Evolutionary conservation across 1,284 basidiomycete species (phyloP), one percentile per base, ranked within the genome.

Genomic region (Rugosomyces carneus): DNA sequence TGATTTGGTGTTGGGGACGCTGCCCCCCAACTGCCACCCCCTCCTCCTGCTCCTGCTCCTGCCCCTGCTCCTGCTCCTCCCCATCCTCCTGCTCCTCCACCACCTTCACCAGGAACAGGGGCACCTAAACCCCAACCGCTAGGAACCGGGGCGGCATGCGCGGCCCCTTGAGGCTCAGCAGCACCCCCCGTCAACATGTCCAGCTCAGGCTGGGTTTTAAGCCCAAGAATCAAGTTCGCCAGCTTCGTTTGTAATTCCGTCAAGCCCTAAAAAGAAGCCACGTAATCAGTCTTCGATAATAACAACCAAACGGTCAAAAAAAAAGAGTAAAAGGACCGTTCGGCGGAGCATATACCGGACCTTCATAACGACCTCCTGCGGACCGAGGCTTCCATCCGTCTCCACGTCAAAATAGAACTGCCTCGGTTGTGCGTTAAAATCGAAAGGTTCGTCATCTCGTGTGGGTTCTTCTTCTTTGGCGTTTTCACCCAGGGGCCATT

Each of bases 321-420:
- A n/a, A 3, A 23, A 23, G 5, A 2, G 3, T 11, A 3, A 29
- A 36, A 23, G 34, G 26, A 34, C 41, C 26, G 26, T 7, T 38
- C 40, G 37, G 34, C 26, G 23, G 35, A 48, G 19, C 8, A 37
- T 42, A 9, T 18, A 41, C 35, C 70, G 44, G 45, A 86, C 89
- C 73, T 82, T 89, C 72, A 89, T 81, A 3, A 96, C 81, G 3
- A 94, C 90, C 58, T 93, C 90, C 57, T 91, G 84, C 0, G 93
- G 91, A 5, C 82, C 80, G 20, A 97, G 67, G 57, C 88, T 90
- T 5, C 93, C 93, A 50, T 92, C 90, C 10, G 89, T 89, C 67
- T 97, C 93, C 2, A 94, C 87, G 50, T 91, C 85, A 56, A 93
- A 82, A 66, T 96, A 97, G 66, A 92, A 97, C 59, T 86, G 88